These are phyloP conservation scores for Candida endomychidarum DNA, from an alignment of 805 yeast species.

Conservation along the genomic window DNA sequence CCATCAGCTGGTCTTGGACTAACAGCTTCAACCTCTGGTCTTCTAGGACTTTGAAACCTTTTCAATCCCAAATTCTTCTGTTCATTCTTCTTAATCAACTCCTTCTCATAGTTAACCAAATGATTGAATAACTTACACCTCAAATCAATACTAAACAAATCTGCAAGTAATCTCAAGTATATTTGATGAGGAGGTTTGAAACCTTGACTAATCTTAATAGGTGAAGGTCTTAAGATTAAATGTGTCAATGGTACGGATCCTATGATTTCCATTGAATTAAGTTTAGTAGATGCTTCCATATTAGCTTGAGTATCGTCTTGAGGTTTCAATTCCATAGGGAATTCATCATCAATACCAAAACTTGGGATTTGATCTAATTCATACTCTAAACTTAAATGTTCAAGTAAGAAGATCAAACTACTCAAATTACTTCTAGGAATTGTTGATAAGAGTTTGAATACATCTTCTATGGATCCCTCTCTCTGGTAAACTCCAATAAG, in stretches of 20 bases:
- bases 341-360: conserved; percentile 29
- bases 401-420: conserved; percentile 34
- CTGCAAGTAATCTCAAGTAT: conserved; percentile 27
- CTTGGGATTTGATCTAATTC: conserved; percentile 22
- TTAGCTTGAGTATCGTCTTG: conserved; percentile 1
- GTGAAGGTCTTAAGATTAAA: conserved; percentile 41
- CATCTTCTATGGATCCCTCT: conserved; percentile 16
- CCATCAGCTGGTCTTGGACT: conserved; percentile 26
- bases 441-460: conserved; percentile 27
- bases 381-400: conserved; percentile 31
- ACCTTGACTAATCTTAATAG: conserved; percentile 34
- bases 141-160: conserved; percentile 26
- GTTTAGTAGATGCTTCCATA: conserved; percentile 12
- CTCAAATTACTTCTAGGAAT: conserved; percentile 42
- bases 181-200: conserved; percentile 38
- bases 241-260: conserved; percentile 43
- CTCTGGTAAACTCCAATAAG: conserved; percentile 15
- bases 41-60: conserved; percentile 17
- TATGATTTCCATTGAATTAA: conserved; percentile 37
- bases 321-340: conserved; percentile 16
- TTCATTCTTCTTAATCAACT: conserved; percentile 31
- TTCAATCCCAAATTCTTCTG: conserved; percentile 22
- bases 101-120: conserved; percentile 27
- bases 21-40: not conserved
- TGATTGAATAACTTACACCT: conserved; percentile 22